Conservation (phyloP, 225 moss, liverwort and hornwort genomes). For the Climacium dendroides region DNA sequence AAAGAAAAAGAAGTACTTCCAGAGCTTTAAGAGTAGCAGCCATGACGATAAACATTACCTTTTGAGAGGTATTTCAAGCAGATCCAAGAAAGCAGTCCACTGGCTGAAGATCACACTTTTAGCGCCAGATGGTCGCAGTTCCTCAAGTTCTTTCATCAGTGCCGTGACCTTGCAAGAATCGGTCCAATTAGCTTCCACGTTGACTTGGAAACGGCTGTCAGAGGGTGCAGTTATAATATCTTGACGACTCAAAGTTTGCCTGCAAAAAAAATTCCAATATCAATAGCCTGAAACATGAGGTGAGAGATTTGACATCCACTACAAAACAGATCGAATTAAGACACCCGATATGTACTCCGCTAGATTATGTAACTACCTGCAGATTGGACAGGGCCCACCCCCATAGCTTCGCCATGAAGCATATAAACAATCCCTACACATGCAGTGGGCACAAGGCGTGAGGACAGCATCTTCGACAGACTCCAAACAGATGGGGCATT, state of each 20-base stretch:
- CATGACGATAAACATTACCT: conserved; percentile 12
- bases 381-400: conserved; percentile 75
- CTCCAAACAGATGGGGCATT: conserved; percentile 88
- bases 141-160: conserved; percentile 60
- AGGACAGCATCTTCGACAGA: conserved; percentile 77
- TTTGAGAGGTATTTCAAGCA: conserved; percentile 67
- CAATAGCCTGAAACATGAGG: neutral
- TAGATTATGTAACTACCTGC: conserved; percentile 42
- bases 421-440: conserved; percentile 88
- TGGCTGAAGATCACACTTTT: conserved; percentile 89
- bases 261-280: conserved; percentile 6
- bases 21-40: neutral
- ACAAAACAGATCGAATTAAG: neutral
- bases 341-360: neutral
- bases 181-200: conserved; percentile 76
- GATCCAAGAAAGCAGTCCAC: conserved; percentile 94
- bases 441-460: conserved; percentile 78
- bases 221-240: conserved; percentile 80
- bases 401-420: conserved; percentile 79
- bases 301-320: neutral
- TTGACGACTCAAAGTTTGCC: conserved; percentile 60
- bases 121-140: conserved; percentile 31
- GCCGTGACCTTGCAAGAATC: conserved; percentile 82
- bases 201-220: conserved; percentile 75
- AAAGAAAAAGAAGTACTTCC: neutral